phyloP scores from a whole-genome alignment of 495 filamentous ascomycete species.

The Penicillium cataractarum region DNA sequence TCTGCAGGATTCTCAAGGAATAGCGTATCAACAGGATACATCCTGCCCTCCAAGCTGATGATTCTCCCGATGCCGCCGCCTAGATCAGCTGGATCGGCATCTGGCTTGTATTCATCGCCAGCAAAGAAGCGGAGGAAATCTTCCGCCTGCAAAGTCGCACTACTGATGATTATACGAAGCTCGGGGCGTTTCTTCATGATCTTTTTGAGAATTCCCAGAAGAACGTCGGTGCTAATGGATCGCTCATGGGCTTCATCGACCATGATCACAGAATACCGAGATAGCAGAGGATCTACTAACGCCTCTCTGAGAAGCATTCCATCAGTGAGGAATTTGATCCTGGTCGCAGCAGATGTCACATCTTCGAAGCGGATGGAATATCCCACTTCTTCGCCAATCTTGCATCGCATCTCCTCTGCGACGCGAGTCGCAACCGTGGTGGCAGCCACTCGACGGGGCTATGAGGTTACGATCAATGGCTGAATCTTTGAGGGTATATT shows the following conservation, averaged over 20 bases:
- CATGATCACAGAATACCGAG: constrained; percentile 96
- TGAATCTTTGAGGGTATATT: background rate
- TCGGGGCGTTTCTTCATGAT: constrained; percentile 82
- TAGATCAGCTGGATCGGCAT: constrained; percentile 43
- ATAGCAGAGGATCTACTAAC: constrained; percentile 88
- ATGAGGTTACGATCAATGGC: constrained; percentile 24
- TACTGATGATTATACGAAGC: constrained; percentile 87
- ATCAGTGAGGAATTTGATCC: constrained; percentile 96
- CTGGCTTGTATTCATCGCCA: constrained; percentile 44
- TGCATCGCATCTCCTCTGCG: constrained; percentile 89
- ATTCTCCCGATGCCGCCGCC: constrained; percentile 65
- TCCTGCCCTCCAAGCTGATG: constrained; percentile 86
- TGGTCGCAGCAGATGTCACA: constrained; percentile 81
- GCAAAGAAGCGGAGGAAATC: constrained; percentile 85
- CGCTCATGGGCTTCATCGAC: constrained; percentile 98
- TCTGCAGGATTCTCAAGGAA: constrained; percentile 81
- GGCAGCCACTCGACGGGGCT: constrained; percentile 92
- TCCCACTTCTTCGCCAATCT: constrained; percentile 91
- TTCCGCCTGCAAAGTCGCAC: constrained; percentile 91
- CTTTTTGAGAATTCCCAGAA: constrained; percentile 94
- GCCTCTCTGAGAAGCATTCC: constrained; percentile 93
- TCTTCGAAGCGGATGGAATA: constrained; percentile 98
- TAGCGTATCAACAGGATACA: constrained; percentile 88
- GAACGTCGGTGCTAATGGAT: constrained; percentile 89
- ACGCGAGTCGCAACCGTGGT: constrained; percentile 90